Evolutionary conservation across 108 stramenopile species (phyloP).

Genomic region (Cyclotella kingstonii): DNA sequence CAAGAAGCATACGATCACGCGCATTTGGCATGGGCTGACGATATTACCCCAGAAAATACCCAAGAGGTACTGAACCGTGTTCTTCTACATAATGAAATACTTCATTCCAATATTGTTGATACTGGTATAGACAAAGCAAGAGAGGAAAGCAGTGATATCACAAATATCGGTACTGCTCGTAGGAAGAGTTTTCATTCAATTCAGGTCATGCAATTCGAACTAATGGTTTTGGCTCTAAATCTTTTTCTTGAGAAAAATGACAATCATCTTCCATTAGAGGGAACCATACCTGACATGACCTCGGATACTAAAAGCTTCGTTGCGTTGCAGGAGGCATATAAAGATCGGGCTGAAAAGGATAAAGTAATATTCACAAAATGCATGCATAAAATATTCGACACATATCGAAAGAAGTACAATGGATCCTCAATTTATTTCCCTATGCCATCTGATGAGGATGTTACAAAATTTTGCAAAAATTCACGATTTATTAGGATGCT

Average conservation of each 20-base stretch:
- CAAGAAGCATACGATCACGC: constrained; percentile 81
- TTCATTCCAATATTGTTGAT: constrained; percentile 3
- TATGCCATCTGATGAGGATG: constrained; percentile 56
- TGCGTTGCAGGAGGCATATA: constrained; percentile 78
- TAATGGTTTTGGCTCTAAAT: constrained; percentile 49
- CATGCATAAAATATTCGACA: constrained; percentile 15
- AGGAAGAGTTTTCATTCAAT: too few relatives aligned
- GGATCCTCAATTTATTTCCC: constrained; percentile 4
- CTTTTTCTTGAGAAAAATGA: constrained; percentile 51
- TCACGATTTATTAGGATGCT: constrained; percentile 60
- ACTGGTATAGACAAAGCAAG: not conserved
- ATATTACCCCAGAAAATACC: constrained; percentile 49
- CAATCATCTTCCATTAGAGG: constrained; percentile 78
- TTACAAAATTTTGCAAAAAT: constrained; percentile 76
- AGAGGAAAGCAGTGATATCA: not conserved
- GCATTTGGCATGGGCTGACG: constrained; percentile 79
- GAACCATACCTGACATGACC: constrained; percentile 93
- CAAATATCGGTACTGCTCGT: too few relatives aligned
- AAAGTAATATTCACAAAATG: constrained; percentile 31
- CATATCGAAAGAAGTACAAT: constrained; percentile 23
- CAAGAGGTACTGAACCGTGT: constrained; percentile 41
- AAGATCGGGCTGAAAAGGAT: constrained; percentile 66
- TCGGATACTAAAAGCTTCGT: constrained; percentile 80
- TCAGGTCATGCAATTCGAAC: constrained; percentile 36
- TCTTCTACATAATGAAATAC: too few relatives aligned